These are phyloP conservation scores for Globisporangium mamillatum DNA, from an alignment of 352 stramenopile species.

Conservation along the genomic window DNA sequence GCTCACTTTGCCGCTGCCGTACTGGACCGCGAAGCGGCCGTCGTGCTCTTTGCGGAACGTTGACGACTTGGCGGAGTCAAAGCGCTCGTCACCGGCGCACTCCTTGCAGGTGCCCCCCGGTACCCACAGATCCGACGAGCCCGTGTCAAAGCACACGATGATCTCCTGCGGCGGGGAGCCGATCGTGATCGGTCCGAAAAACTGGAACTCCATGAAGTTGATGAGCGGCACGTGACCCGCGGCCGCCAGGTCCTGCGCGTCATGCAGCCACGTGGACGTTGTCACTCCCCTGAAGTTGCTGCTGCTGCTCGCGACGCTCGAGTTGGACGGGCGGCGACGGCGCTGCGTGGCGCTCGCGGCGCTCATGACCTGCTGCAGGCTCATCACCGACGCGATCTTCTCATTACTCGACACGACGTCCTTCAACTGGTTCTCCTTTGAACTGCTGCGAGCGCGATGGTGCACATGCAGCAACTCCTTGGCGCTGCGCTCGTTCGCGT, in stretches of 20 bases:
- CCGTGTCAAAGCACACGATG: conserved; percentile 81
- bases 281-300: not conserved
- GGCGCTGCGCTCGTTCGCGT: conserved; percentile 25
- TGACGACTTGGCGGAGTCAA: conserved; percentile 42
- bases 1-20: conserved; percentile 70
- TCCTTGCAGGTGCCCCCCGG: conserved; percentile 46
- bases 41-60: conserved; percentile 42
- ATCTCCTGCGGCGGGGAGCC: conserved; percentile 68
- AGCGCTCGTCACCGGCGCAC: conserved; percentile 55
- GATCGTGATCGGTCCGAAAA: conserved; percentile 64
- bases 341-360: not conserved
- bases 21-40: conserved; percentile 62
- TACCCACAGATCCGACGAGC: conserved; percentile 78
- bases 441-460: conserved; percentile 3
- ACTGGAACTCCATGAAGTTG: conserved; percentile 87
- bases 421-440: conserved; percentile 3
- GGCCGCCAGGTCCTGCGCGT: conserved; percentile 26
- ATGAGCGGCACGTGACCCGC: conserved; percentile 52
- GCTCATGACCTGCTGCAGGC: conserved; percentile 5
- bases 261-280: conserved; percentile 21
- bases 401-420: not conserved
- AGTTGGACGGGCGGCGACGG: not conserved
- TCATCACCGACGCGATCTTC: not conserved
- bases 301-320: not conserved
- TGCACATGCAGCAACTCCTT: conserved; percentile 39